phyloP scores from a whole-genome alignment of 2,329 filamentous ascomycete genomes.

The Ascocoryne sarcoides region DNA sequence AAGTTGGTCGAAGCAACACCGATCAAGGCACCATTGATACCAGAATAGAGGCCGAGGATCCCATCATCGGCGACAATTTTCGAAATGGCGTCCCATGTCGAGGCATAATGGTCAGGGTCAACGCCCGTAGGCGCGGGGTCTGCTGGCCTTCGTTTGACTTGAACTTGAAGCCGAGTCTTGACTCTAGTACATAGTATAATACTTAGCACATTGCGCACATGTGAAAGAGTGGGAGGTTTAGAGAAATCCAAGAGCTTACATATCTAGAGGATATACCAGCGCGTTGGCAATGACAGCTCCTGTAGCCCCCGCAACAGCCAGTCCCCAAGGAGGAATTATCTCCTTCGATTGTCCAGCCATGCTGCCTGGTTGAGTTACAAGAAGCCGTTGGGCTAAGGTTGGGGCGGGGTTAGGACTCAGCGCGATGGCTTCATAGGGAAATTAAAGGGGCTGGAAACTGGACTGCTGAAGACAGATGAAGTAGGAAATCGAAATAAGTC shows the following conservation, averaged over 20 bases:
- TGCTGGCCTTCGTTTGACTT: conserved; percentile 59
- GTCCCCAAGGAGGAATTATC: conserved; percentile 78
- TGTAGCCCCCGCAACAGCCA: conserved; percentile 82
- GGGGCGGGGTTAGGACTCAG: not conserved
- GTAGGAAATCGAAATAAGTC: too few species aligned
- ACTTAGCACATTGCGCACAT: too few species aligned
- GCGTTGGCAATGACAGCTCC: conserved; percentile 93
- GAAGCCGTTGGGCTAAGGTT: not conserved
- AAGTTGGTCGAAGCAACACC: conserved; percentile 98
- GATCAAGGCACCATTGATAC: conserved; percentile 76
- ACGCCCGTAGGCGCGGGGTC: conserved; percentile 34
- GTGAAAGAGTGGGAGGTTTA: too few species aligned
- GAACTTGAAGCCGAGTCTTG: conserved; percentile 92
- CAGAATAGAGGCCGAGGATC: conserved; percentile 73
- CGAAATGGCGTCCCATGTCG: conserved; percentile 77
- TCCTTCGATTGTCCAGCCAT: conserved; percentile 29
- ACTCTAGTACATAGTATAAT: too few species aligned
- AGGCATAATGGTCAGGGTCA: conserved; percentile 67
- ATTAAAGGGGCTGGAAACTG: too few species aligned
- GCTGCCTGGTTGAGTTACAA: not conserved
- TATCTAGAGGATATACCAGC: conserved; percentile 90
- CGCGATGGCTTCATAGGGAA: not conserved
- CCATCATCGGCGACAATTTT: conserved; percentile 81
- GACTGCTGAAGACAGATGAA: too few species aligned
- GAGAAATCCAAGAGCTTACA: conserved; percentile 56